Evolutionary conservation across 257 asterid genomes (phyloP).

Genomic region (Eucommia ulmoides): DNA sequence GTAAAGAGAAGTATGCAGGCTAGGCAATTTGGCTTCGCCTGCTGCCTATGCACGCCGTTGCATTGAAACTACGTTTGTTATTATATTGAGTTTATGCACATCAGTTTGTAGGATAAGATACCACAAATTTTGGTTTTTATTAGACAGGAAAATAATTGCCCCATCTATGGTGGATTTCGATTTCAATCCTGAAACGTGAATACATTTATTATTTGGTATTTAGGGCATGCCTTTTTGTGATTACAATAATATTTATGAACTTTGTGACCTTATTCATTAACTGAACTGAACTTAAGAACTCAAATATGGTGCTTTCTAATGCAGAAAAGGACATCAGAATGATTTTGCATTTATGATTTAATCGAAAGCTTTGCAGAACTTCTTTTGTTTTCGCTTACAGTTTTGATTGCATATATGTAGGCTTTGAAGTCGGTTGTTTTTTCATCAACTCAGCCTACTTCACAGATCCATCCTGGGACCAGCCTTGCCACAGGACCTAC

Average conservation of each 20-base stretch:
- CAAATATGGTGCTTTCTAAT: not conserved
- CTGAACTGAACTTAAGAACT: not conserved
- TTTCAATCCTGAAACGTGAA: not conserved
- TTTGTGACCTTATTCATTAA: not conserved
- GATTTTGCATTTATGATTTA: not conserved
- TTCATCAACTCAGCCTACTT: constrained; percentile 43
- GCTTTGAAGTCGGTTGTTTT: constrained; percentile 45
- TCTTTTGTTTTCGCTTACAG: not conserved
- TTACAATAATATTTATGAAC: not conserved
- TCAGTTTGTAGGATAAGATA: too few relatives aligned
- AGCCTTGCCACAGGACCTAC: constrained; percentile 53
- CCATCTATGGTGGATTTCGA: not conserved
- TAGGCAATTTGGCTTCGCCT: too few relatives aligned
- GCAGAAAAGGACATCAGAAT: not conserved
- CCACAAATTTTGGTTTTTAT: too few relatives aligned
- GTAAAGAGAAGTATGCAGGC: too few relatives aligned
- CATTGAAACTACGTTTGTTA: too few relatives aligned
- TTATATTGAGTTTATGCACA: too few relatives aligned
- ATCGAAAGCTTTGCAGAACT: not conserved
- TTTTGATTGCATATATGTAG: constrained; percentile 20
- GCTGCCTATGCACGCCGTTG: too few relatives aligned
- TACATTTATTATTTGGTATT: not conserved
- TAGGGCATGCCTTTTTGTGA: not conserved
- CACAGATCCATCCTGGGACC: constrained; percentile 40
- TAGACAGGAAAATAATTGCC: not conserved